Evolutionary conservation across 1,139 yeast genomes (phyloP), one percentile per base, ranked within the genome.

Genomic region (Scheffersomyces parashehatae): DNA sequence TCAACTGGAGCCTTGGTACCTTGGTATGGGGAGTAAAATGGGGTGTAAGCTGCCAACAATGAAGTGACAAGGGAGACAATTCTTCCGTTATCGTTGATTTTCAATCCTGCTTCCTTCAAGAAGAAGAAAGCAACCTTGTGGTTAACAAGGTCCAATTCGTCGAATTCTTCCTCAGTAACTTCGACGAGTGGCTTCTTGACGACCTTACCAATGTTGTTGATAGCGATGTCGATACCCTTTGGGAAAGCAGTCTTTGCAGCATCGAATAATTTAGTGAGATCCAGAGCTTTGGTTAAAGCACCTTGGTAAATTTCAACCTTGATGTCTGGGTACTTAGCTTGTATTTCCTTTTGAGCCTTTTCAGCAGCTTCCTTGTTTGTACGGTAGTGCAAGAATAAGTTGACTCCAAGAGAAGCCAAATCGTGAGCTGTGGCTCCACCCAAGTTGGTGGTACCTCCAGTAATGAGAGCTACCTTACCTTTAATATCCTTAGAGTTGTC

Each of bases 391-490:
- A 83, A 64, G 40, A 78, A 76, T 46, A 83, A 59, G 55, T 81
- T 73, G 35, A 78, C 70, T n/a, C 86, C 87, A 28, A 65, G 64
- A 44, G 65, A 67, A 8, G 86, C 87, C 38, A 83, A 68, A 44
- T 80, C 85, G 32, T 58, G 60, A n/a, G 83, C 83, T 29, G 83
- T 79, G 42, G 67, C 66, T 24, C 71, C 81, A 38, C 88, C 88
- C 46, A 83, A 70, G 61, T 83, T 82, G 66, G 83, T 83, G 54
- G 77, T 79, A 39, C 87, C 88, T 38, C 88, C 88, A 11, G 87
- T 73, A 54, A 83, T 75, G 38, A 83, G 49, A 15, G 81, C 82
- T 38, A 75, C 69, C 60, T 82, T 79, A 37, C 82, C 85, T 5
- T 11, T 14, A 16, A 31, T 31, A 16, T 31, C 34, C 20, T 31